These are phyloP conservation scores for Chytriomyces confervae DNA, from an alignment of 192 early-diverging fungal genomes.

Conservation along the genomic window DNA sequence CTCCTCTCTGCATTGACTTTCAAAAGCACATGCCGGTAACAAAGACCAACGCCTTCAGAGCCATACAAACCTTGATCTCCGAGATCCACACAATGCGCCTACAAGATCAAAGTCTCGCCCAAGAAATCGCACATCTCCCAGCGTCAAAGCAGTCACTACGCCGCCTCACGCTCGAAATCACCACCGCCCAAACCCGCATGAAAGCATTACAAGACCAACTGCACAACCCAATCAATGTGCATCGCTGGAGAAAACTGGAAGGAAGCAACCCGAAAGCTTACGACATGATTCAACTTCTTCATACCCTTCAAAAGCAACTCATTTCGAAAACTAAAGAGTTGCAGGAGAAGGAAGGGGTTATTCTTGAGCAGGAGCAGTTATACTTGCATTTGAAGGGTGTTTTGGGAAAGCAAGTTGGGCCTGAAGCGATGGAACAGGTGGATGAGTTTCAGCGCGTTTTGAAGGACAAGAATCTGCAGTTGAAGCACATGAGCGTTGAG, in stretches of 20 bases:
- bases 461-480: constrained; percentile 64
- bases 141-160: constrained; percentile 46
- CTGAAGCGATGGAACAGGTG: constrained; percentile 67
- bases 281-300: constrained; percentile 63
- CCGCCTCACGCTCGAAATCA: constrained; percentile 52
- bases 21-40: neutral
- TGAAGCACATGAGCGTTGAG: constrained; percentile 66
- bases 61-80: constrained; percentile 32
- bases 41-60: neutral
- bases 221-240: constrained; percentile 67
- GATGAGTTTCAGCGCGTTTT: constrained; percentile 55
- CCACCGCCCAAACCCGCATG: constrained; percentile 50
- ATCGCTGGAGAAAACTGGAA: constrained; percentile 70
- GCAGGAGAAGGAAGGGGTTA: constrained; percentile 54
- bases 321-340: constrained; percentile 63
- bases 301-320: constrained; percentile 64
- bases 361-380: constrained; percentile 58
- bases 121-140: constrained; percentile 39
- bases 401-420: constrained; percentile 61
- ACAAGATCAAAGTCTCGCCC: constrained; percentile 30
- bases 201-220: constrained; percentile 70
- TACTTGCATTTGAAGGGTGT: constrained; percentile 65
- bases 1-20: neutral
- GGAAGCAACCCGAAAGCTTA: constrained; percentile 63
- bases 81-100: constrained; percentile 42